Percentiles rank a stretch among this genome's conserved stretches.
phyloP scores from a whole-genome alignment of 164 flowering plant species.

The Chimonanthus salicifolius region DNA sequence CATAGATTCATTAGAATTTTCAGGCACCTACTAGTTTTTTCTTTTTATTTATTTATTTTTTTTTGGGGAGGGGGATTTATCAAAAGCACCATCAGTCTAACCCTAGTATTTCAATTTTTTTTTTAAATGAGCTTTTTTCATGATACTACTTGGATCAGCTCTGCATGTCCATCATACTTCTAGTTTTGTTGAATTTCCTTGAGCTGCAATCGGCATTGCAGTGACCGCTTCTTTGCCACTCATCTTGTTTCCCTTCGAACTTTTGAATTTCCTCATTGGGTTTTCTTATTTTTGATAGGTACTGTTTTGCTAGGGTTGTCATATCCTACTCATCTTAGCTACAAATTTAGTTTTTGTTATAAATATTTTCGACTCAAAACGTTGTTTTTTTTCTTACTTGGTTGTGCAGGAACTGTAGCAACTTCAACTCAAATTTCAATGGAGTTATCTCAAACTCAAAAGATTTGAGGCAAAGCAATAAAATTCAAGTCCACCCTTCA shows the following conservation, averaged over 20 bases:
- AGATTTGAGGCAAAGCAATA: conserved; percentile 23
- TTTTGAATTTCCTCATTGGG: not conserved
- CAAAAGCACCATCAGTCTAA: too few species aligned
- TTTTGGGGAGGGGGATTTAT: too few species aligned
- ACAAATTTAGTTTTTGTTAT: too few species aligned
- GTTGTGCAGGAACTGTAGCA: conserved; percentile 16
- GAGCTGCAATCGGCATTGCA: too few species aligned
- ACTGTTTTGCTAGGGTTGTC: not conserved
- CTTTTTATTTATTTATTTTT: too few species aligned
- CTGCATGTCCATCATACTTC: too few species aligned
- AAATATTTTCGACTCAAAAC: not conserved
- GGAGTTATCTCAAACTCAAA: conserved; percentile 21
- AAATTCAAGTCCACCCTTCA: conserved; percentile 18
- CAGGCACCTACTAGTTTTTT: too few species aligned
- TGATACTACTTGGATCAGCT: too few species aligned
- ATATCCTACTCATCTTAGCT: not conserved
- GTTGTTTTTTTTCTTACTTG: not conserved
- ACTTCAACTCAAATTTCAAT: conserved; percentile 13
- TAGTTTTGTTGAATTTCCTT: too few species aligned
- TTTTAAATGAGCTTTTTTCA: too few species aligned
- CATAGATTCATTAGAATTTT: too few species aligned
- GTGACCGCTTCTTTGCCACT: not conserved
- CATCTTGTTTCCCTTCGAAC: not conserved
- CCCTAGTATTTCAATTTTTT: too few species aligned
- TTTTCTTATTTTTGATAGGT: not conserved